Evolutionary conservation across 306 rosid genomes (phyloP).

Genomic region (Cucurbita argyrosperma): DNA sequence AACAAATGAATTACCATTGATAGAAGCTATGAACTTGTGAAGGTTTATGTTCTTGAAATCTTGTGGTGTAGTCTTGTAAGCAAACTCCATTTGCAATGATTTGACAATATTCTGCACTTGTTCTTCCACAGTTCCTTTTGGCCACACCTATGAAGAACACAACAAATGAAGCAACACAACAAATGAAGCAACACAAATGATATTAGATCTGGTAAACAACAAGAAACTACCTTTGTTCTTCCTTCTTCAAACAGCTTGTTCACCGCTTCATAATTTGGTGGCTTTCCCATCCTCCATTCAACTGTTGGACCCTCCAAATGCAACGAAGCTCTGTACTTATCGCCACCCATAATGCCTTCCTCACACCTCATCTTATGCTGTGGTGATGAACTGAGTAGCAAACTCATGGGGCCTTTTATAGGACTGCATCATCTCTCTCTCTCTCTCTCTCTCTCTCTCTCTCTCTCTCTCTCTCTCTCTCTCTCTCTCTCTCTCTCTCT

Average conservation of each 20-base stretch:
- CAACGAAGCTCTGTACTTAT: conserved; percentile 46
- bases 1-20: conserved; percentile 22
- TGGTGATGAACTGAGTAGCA: not conserved
- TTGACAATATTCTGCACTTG: conserved; percentile 45
- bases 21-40: conserved; percentile 28
- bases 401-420: not conserved
- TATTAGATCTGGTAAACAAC: not conserved
- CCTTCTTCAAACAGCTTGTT: conserved; percentile 57
- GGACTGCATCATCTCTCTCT: not conserved
- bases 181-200: not conserved
- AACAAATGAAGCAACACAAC: not conserved
- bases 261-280: conserved; percentile 41
- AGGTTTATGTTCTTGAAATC: conserved; percentile 36
- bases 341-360: not conserved
- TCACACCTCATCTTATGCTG: not conserved
- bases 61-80: conserved; percentile 33
- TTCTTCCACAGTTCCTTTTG: conserved; percentile 51
- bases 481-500: no score
- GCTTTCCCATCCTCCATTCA: conserved; percentile 65
- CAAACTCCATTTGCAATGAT: conserved; percentile 49
- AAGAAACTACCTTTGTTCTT: conserved; percentile 35
- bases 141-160: conserved; percentile 31
- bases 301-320: conserved; percentile 8
- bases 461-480: no score
- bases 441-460: no score